Evolutionary conservation across 805 yeast genomes (phyloP).

Genomic region (Starmerella stellata): DNA sequence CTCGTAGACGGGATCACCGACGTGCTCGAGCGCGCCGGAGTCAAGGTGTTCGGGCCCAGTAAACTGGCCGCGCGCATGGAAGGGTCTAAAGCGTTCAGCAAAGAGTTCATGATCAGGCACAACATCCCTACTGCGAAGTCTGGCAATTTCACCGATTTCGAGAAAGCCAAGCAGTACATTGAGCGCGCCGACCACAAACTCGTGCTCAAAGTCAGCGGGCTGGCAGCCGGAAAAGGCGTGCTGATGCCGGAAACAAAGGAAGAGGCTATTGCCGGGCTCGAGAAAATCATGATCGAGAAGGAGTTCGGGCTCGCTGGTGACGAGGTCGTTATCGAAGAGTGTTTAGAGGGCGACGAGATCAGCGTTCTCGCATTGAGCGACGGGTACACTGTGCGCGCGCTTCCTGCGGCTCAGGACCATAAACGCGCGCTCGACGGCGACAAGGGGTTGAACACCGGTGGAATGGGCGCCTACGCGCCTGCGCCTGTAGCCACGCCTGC

Average conservation of each 20-base stretch:
- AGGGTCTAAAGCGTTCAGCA: conserved; percentile 89
- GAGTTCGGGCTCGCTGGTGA: conserved; percentile 90
- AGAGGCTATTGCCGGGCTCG: conserved; percentile 72
- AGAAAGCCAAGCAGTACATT: conserved; percentile 57
- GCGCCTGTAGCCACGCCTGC: conserved; percentile 83
- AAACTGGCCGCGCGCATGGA: conserved; percentile 83
- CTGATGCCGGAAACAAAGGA: conserved; percentile 67
- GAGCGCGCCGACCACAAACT: conserved; percentile 48
- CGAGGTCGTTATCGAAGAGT: conserved; percentile 89
- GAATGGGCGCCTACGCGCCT: conserved; percentile 99
- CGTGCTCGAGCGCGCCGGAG: conserved; percentile 59
- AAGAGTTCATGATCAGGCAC: conserved; percentile 82
- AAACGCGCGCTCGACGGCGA: conserved; percentile 90
- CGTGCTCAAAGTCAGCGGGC: conserved; percentile 92
- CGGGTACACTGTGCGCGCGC: conserved; percentile 75
- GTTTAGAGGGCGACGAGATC: conserved; percentile 89
- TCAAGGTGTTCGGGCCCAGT: conserved; percentile 95
- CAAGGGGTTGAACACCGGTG: conserved; percentile 91
- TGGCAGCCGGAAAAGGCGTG: conserved; percentile 98
- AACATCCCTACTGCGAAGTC: conserved; percentile 87
- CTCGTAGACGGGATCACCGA: conserved; percentile 80
- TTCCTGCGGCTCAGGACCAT: conserved; percentile 98
- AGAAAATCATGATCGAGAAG: conserved; percentile 73
- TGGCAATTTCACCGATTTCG: conserved; percentile 60
- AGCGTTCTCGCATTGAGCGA: conserved; percentile 82